A percentile compares a stretch with the other conserved stretches of the same genome.
Conservation (phyloP, 1,284 basidiomycete species). For the Inonotus obliquus region DNA sequence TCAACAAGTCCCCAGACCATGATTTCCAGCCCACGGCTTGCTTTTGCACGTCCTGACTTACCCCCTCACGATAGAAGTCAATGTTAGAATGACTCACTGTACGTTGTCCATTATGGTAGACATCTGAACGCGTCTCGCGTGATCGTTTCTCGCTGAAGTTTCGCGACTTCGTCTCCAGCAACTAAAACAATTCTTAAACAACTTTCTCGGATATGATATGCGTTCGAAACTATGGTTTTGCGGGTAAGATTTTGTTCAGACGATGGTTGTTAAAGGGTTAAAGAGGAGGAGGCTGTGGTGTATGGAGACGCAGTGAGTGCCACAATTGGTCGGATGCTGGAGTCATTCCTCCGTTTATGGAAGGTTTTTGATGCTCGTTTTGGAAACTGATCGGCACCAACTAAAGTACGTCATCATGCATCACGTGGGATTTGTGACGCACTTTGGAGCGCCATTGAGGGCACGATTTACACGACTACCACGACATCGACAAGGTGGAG, state of each 20-base stretch:
- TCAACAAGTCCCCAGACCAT: not conserved
- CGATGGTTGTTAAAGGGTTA: not conserved
- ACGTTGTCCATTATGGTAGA: not conserved
- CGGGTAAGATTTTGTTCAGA: not conserved
- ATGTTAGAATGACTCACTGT: not conserved
- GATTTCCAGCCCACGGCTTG: not conserved
- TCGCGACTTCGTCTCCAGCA: not conserved
- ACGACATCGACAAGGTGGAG: not conserved
- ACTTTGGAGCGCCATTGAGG: not conserved
- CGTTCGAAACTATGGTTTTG: not conserved
- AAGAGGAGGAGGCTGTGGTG: not conserved
- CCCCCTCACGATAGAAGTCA: not conserved
- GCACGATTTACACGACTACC: not conserved
- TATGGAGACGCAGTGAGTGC: not conserved
- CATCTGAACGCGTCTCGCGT: not conserved
- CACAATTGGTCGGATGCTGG: not conserved
- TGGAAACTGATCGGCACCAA: no score
- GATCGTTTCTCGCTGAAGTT: not conserved
- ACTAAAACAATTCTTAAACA: no score
- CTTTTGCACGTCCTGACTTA: not conserved
- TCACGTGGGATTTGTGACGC: not conserved
- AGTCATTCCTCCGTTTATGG: no score
- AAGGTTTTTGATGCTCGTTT: no score
- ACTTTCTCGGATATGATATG: no score
- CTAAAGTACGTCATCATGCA: not conserved